These are phyloP conservation scores for Paramarasmius palmivorus DNA, from an alignment of 1,284 basidiomycete species.

Conservation along the genomic window DNA sequence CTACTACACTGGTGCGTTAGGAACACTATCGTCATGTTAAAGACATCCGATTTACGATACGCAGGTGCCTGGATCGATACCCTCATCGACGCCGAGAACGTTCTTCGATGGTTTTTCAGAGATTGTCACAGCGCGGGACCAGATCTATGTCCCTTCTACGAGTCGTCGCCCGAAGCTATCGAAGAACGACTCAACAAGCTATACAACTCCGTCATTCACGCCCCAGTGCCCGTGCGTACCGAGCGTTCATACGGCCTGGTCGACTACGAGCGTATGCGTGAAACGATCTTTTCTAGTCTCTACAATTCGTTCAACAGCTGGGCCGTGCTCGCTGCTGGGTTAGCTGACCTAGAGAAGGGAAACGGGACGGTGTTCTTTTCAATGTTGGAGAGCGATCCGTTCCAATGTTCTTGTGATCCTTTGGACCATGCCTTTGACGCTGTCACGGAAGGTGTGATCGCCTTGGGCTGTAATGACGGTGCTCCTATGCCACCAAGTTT, in stretches of 20 bases:
- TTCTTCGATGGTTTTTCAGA: slow-evolving; percentile 25
- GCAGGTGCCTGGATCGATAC: slow-evolving; percentile 25
- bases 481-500: slow-evolving; percentile 5
- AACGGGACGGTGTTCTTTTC: slow-evolving; percentile 16
- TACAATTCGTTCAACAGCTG: slow-evolving; percentile 16
- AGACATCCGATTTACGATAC: neutral
- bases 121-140: slow-evolving; percentile 24
- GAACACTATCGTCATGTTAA: neutral
- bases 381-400: slow-evolving; percentile 11
- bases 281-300: slow-evolving; percentile 8
- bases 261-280: slow-evolving; percentile 14
- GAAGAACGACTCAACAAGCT: slow-evolving; percentile 21
- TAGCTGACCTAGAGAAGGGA: slow-evolving; percentile 16
- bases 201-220: slow-evolving; percentile 8
- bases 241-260: slow-evolving; percentile 15
- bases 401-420: neutral
- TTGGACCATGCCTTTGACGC: neutral
- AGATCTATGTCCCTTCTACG: slow-evolving; percentile 26
- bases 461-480: slow-evolving; percentile 19
- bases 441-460: neutral
- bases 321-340: slow-evolving; percentile 14
- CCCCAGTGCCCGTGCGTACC: slow-evolving; percentile 16
- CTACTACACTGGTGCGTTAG: slow-evolving; percentile 21
- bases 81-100: slow-evolving; percentile 25
- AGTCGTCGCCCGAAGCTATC: slow-evolving; percentile 23